These are phyloP conservation scores for Hanseniaspora lindneri DNA, from an alignment of 805 yeast species.

Conservation along the genomic window DNA sequence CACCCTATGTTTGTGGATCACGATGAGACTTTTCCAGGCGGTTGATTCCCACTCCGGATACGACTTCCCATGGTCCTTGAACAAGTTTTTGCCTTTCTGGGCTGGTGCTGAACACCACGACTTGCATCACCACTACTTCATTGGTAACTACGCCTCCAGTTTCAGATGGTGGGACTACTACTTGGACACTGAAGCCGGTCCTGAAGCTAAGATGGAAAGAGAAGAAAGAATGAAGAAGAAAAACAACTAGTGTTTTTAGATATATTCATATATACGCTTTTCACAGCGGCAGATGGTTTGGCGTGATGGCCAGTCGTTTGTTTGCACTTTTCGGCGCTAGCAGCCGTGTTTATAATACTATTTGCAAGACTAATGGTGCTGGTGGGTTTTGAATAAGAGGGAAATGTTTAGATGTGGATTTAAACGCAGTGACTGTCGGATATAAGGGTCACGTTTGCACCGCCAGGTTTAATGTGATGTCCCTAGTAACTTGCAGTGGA, in stretches of 20 bases:
- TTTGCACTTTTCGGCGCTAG: background rate
- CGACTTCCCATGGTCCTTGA: slow-evolving; percentile 94
- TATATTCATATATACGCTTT: background rate
- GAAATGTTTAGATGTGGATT: too few relatives aligned
- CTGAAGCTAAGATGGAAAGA: slow-evolving; percentile 62
- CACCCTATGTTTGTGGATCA: slow-evolving; percentile 83
- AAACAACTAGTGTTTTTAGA: slow-evolving; percentile 32
- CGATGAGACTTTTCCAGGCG: slow-evolving; percentile 84
- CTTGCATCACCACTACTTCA: slow-evolving; percentile 90
- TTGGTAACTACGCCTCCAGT: slow-evolving; percentile 87
- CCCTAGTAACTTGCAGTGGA: too few relatives aligned
- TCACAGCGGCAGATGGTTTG: background rate
- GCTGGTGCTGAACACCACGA: slow-evolving; percentile 98
- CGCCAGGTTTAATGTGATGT: too few relatives aligned
- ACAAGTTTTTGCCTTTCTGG: slow-evolving; percentile 89
- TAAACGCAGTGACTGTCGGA: too few relatives aligned
- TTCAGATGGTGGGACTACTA: slow-evolving; percentile 94
- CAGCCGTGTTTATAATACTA: background rate
- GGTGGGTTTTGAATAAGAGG: too few relatives aligned
- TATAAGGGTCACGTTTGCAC: too few relatives aligned
- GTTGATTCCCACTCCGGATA: slow-evolving; percentile 97
- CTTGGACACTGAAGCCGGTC: slow-evolving; percentile 83
- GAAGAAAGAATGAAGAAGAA: slow-evolving; percentile 49
- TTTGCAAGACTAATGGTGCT: background rate
- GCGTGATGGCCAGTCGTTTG: too few relatives aligned